Percentiles rank a stretch among this genome's conserved stretches.
phyloP scores from a whole-genome alignment of 1,139 yeast species.

The Trichomonascaceae sp. region DNA sequence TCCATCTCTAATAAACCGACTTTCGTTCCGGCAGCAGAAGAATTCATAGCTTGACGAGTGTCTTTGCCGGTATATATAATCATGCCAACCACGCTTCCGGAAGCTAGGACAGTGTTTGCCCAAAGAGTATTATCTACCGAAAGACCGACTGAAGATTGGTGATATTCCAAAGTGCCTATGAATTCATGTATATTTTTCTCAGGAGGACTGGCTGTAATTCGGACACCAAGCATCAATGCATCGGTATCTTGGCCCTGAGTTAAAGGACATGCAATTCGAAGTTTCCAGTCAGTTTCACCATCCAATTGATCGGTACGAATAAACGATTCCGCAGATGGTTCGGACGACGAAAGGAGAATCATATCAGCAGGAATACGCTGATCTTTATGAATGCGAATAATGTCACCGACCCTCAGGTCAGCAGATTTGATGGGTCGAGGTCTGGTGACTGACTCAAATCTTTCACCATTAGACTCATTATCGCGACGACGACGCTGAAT shows the following conservation, averaged over 20 bases:
- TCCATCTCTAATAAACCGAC: conserved; percentile 86
- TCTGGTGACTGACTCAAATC: conserved; percentile 60
- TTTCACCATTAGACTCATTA: conserved; percentile 77
- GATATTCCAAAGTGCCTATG: conserved; percentile 52
- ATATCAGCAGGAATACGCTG: conserved; percentile 90
- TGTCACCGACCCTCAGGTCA: conserved; percentile 76
- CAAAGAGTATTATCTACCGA: conserved; percentile 89
- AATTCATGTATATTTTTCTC: conserved; percentile 77
- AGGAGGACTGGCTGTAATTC: conserved; percentile 66
- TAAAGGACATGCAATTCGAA: conserved; percentile 59
- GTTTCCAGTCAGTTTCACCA: conserved; percentile 99
- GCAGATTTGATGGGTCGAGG: conserved; percentile 47
- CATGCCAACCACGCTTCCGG: conserved; percentile 85
- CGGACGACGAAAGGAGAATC: conserved; percentile 78
- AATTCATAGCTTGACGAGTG: conserved; percentile 91
- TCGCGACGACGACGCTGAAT: conserved; percentile 86
- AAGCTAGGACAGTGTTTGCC: conserved; percentile 97
- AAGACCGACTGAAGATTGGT: conserved; percentile 57
- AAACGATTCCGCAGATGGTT: conserved; percentile 76
- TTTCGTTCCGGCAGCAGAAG: conserved; percentile 84
- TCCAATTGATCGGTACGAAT: conserved; percentile 96
- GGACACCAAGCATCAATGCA: conserved; percentile 41
- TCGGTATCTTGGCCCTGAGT: conserved; percentile 57
- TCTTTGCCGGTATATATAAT: conserved; percentile 87
- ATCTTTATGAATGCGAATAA: conserved; percentile 76